phyloP scores from a whole-genome alignment of 805 yeast species.

The Teunomyces funiuensis region DNA sequence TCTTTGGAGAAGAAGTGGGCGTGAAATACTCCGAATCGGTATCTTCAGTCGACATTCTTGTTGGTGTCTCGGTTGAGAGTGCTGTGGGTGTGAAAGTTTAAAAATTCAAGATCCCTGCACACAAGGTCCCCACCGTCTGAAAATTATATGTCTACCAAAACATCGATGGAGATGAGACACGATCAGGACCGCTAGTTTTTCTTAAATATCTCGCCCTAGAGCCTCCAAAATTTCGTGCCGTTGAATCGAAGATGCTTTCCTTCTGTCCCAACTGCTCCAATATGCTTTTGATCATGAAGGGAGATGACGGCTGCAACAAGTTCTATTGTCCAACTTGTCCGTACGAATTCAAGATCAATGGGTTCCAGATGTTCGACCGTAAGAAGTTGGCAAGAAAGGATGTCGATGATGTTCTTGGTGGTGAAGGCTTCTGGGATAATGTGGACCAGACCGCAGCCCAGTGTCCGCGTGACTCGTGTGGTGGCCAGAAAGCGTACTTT shows the following conservation, averaged over 20 bases:
- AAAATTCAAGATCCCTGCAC: conserved; percentile 1
- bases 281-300: conserved; percentile 70
- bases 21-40: conserved; percentile 3
- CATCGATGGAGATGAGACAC: neutral
- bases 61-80: neutral
- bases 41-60: neutral
- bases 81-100: neutral
- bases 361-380: conserved; percentile 81
- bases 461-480: conserved; percentile 87
- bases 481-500: conserved; percentile 88
- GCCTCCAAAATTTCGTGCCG: neutral
- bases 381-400: conserved; percentile 81
- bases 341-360: conserved; percentile 85
- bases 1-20: neutral
- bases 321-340: conserved; percentile 94
- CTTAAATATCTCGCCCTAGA: neutral
- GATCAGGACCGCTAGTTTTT: neutral
- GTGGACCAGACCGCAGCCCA: conserved; percentile 94
- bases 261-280: conserved; percentile 95
- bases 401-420: conserved; percentile 95
- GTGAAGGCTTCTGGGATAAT: conserved; percentile 97
- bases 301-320: conserved; percentile 58
- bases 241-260: conserved; percentile 61
- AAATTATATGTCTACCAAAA: neutral
- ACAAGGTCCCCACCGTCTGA: neutral